Evolutionary conservation across 2,329 filamentous ascomycete genomes (phyloP), one percentile per base, ranked within the genome.

Genomic region (Elsinoe arachidis): DNA sequence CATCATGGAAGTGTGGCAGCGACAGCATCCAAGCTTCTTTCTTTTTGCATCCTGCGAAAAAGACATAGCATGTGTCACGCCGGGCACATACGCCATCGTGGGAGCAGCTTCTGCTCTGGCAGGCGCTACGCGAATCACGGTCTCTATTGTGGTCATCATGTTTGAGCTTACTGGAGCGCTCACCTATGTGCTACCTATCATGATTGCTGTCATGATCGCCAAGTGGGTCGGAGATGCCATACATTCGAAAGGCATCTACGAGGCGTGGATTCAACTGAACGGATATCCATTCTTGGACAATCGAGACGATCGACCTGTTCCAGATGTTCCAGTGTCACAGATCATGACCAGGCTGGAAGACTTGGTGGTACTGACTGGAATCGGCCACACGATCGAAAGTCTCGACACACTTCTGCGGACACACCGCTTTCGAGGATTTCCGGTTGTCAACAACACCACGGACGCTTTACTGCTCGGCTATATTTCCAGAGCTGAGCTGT

Each of bases 181-280:
- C 26, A 95, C 90, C 0, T 97, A 97, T 68, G 92, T 99, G 51
- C 82, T 99, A 6, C 93, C 93, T 56, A 99, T 97, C 71, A 99
- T 99, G 93, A 88, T 99, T 62, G 90, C 91, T 43, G 93, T 99
- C 67, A 95, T 99, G 91, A 80, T 97, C 44, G 88, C 88, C 61
- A 99, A 99, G 75, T 99, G 93, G 93, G 90, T 96, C 23, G 93
- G 91, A 66, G 93, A 99, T 71, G 92, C 90, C 52, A 91, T 99
- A 70, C 90, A 89, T 23, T 88, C 89, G 57, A 84, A 87, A 52
- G 90, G 93, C 62, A 97, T 99, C 72, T 99, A 99, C 75, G 93
- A 99, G 70, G 87, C 87, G 56, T 99, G 93, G 93, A 99, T 99
- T 67, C 87, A 90, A 64, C 86, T 96, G 73, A 93, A 95, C 67